Base-by-base conservation (phyloP, 2,329 filamentous ascomycete species). In the Helotiales sp. region DNA sequence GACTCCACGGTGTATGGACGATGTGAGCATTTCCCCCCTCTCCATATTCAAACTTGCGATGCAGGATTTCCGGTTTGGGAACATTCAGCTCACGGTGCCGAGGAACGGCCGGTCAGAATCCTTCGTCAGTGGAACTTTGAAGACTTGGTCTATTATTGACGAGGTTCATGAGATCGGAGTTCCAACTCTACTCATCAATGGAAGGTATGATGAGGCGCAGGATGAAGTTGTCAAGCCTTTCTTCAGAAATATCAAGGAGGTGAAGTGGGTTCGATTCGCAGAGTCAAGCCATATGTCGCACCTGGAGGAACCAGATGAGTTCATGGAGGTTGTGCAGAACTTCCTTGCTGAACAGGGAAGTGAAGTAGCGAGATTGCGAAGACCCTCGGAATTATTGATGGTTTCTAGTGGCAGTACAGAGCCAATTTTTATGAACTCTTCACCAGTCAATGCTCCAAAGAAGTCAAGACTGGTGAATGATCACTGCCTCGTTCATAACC, bases 161-260 rank as follows among this genome's bases (percentile, higher is more conserved):
- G 64, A 77, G 20, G 61, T 81, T 37, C 72, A 77, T 58, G 76
- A 79, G 43, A 81, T 83, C 62, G 73, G 75, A 0, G 77, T 78
- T 2, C 75, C 77, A 20, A 80, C 78, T 4, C 70, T 84, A 37
- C 69, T 84, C 0, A 75, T 81, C 57, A 82, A 83, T 71, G 81
- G 80, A 6, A 73, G 76, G 54, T 81, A 78, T 65, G 82, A 83
- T 66, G 63, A 72, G 55, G 71, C 66, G 4, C 67, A 69, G 10
- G 72, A 82, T 67, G 72, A 77, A 34, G 75, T 71, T 24, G 71
- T 78, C n/a, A 69, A 70, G 55, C 76, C 78, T 0, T 82, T 73
- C 68, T 82, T 80, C 66, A 62, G 74, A 2, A 68, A 73, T 2
- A 80, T 82, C 24, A 70, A 70, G 6, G 78, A 77, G 67, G 78